Conservation (phyloP, 257 asterid genomes). For the Striga asiatica region DNA sequence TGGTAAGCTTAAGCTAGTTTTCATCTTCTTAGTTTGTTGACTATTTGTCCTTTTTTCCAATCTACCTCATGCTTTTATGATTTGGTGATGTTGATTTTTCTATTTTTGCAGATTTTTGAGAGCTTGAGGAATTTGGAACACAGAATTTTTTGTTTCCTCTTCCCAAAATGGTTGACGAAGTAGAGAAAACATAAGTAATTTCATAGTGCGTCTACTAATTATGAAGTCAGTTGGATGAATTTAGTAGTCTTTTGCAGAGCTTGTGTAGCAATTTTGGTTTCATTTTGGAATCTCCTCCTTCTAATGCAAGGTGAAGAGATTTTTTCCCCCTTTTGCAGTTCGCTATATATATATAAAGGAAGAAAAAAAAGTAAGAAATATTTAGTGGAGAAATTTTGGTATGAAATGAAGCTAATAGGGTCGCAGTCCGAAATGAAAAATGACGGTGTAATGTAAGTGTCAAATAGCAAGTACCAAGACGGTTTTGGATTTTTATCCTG, state of each 20-base stretch:
- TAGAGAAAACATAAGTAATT: slow-evolving; percentile 1
- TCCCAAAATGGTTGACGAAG: background rate
- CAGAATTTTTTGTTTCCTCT: slow-evolving; percentile 8
- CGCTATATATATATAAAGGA: too few relatives aligned
- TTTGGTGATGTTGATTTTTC: slow-evolving; percentile 10
- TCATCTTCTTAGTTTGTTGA: background rate
- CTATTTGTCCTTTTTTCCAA: too few relatives aligned
- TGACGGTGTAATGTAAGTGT: slow-evolving; percentile 25
- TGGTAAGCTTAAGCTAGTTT: slow-evolving; percentile 38
- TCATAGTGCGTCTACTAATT: background rate
- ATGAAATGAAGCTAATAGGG: slow-evolving; percentile 13
- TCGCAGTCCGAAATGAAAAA: slow-evolving; percentile 9
- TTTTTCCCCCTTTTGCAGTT: background rate
- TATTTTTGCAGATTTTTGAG: slow-evolving; percentile 33
- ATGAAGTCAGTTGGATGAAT: background rate
- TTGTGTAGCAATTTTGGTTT: slow-evolving; percentile 25
- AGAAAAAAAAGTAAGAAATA: background rate
- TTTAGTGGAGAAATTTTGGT: slow-evolving; percentile 11
- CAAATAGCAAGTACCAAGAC: slow-evolving; percentile 22
- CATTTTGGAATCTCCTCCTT: slow-evolving; percentile 11
- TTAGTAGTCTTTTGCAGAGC: slow-evolving; percentile 18
- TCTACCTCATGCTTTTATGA: slow-evolving; percentile 7
- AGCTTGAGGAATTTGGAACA: background rate
- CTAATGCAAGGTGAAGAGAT: slow-evolving; percentile 13
- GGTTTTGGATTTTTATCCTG: slow-evolving; percentile 37